phyloP scores from a whole-genome alignment of 352 stramenopile species.

The Phytophthora nicotianae region DNA sequence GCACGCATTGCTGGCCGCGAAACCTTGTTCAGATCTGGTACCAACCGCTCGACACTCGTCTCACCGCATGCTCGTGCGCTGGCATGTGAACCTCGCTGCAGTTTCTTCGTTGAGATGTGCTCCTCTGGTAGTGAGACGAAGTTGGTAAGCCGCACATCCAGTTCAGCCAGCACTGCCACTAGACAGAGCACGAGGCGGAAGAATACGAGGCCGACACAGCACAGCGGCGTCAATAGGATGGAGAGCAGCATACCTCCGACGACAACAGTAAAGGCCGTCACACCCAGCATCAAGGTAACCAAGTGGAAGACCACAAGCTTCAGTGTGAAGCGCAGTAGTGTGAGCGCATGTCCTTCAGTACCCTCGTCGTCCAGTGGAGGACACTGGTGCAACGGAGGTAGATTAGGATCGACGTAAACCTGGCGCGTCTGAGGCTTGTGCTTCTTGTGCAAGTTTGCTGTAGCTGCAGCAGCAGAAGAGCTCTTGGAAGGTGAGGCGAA shows the following conservation, averaged over 20 bases:
- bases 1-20: conserved; percentile 48
- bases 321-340: conserved; percentile 45
- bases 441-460: conserved; percentile 9
- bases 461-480: not conserved
- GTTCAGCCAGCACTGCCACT: conserved; percentile 55
- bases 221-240: conserved; percentile 55
- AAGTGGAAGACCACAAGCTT: conserved; percentile 67
- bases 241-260: conserved; percentile 42
- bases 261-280: conserved; percentile 49
- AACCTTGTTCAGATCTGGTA: conserved; percentile 51
- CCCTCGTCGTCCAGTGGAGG: conserved; percentile 21
- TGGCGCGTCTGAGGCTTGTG: conserved; percentile 14
- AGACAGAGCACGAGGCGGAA: conserved; percentile 62
- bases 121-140: conserved; percentile 58
- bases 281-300: conserved; percentile 57
- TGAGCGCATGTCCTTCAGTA: conserved; percentile 21
- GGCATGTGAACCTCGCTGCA: conserved; percentile 35
- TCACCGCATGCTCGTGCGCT: conserved; percentile 44
- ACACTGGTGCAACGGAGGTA: conserved; percentile 13
- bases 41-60: conserved; percentile 49
- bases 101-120: conserved; percentile 52
- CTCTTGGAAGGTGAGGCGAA: conserved; percentile 34
- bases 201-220: conserved; percentile 56
- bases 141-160: conserved; percentile 70
- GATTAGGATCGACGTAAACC: conserved; percentile 15